Evolutionary conservation across 352 stramenopile species (phyloP).

Genomic region (Globisporangium viniferum): DNA sequence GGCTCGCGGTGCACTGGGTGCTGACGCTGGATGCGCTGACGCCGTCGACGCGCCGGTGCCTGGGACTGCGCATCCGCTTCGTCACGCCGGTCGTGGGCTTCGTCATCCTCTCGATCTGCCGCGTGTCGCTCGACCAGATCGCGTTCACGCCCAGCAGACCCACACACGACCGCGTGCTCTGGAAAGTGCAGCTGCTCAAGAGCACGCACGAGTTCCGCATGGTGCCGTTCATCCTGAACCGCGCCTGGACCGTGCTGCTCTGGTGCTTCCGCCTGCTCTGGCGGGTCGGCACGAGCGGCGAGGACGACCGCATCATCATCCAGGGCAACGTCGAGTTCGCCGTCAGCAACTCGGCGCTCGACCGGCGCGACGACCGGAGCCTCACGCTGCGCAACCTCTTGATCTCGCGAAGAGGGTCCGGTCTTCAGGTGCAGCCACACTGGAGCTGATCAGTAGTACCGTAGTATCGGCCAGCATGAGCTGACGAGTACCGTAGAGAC

Average conservation of each 20-base stretch:
- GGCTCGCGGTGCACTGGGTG: constrained; percentile 21
- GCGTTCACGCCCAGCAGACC: neutral
- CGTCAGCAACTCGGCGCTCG: neutral
- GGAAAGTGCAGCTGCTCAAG: neutral
- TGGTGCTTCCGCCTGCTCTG: constrained; percentile 9
- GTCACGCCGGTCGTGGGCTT: neutral
- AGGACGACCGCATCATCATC: constrained; percentile 7
- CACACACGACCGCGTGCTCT: neutral
- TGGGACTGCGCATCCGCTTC: constrained; percentile 10
- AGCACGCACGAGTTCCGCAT: constrained; percentile 1
- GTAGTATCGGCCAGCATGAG: neutral
- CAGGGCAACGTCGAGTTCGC: constrained; percentile 12
- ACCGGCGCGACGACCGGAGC: neutral
- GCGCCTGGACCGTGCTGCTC: constrained; percentile 11
- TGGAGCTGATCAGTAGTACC: neutral
- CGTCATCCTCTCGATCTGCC: neutral
- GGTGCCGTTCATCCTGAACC: constrained; percentile 2
- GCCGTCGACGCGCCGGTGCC: constrained; percentile 8
- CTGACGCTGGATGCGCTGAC: constrained; percentile 25
- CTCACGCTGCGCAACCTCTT: neutral
- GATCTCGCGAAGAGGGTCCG: neutral
- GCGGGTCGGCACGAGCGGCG: constrained; percentile 4
- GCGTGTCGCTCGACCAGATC: neutral
- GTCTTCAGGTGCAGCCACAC: neutral
- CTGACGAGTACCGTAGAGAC: neutral